A percentile compares a stretch with the other conserved stretches of the same genome.
Conservation (phyloP, 148 eudicot species). For the Rheum nobile region DNA sequence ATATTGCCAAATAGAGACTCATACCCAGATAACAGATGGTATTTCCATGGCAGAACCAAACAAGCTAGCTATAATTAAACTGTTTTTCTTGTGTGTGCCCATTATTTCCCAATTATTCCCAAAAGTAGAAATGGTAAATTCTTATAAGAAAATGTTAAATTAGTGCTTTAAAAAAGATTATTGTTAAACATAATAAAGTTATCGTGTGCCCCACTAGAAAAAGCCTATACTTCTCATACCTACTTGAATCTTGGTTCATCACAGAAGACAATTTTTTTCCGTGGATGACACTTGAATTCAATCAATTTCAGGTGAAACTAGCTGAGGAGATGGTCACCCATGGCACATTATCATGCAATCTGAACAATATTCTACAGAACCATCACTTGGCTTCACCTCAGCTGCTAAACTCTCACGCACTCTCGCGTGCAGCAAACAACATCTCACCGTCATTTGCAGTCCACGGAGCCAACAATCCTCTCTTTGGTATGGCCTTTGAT, state of each 20-base stretch:
- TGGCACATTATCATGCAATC: slow-evolving; percentile 56
- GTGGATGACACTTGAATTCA: background rate
- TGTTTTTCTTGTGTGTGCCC: too few relatives aligned
- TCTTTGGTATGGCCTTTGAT: background rate
- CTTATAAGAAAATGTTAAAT: too few relatives aligned
- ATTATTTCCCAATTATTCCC: too few relatives aligned
- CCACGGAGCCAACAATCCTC: slow-evolving; percentile 31
- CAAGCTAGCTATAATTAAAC: background rate
- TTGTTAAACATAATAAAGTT: too few relatives aligned
- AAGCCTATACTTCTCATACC: background rate
- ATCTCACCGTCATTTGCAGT: slow-evolving; percentile 35
- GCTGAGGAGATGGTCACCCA: slow-evolving; percentile 84
- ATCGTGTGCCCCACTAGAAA: too few relatives aligned
- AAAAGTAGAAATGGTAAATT: too few relatives aligned
- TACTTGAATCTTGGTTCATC: background rate
- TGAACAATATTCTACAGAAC: slow-evolving; percentile 56
- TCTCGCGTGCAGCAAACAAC: slow-evolving; percentile 22
- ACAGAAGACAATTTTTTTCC: background rate
- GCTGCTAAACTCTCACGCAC: slow-evolving; percentile 22
- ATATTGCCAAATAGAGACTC: background rate
- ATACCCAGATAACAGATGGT: background rate
- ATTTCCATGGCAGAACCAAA: background rate
- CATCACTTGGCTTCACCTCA: slow-evolving; percentile 40
- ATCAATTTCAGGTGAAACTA: slow-evolving; percentile 53
- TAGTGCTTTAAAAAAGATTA: too few relatives aligned